Base-by-base conservation (phyloP, 2,329 filamentous ascomycete genomes). In the Hymenoscyphus repandus region DNA sequence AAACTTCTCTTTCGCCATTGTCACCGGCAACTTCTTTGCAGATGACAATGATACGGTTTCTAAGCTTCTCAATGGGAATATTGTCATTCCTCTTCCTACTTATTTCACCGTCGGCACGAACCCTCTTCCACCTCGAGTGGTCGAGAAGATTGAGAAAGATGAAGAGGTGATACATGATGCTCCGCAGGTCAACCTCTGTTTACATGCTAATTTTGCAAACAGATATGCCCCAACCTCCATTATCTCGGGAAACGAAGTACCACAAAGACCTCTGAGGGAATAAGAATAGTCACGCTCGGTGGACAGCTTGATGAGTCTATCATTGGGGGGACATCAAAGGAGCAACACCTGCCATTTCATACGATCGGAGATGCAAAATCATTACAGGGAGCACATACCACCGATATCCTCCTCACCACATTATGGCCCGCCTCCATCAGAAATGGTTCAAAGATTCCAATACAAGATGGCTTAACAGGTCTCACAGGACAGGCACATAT, bases 141-240 rank as follows among this genome's bases (percentile, higher is more conserved):
- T 86, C 17, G 80, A 87, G 63, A 90, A 83, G 66, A 77, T 97
- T 47, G 79, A 89, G 64, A 78, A 79, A 32, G 81, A 86, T 55
- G 85, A 83, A 63, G 81, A 73, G 59, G 70, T 72, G 69, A 54
- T 74, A 39, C 13, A 32, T 39, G 46, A 27, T 50, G 27, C 30
- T 6, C 33, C 43, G 6, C n/a, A 18, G 44, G 7, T 27, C 7
- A 20, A 44, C 10, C 45, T 37, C 38, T 13, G 39, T 13, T 22
- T 31, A 42, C 37, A 37, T 50, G 17, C 47, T 60, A 45, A 62
- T 47, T 18, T 31, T 18, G 5, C 13, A n/a, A 31, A n/a, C 18
- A 85, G 60, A 77, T 99, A 15, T 96, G 90, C 66, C 78, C 85
- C n/a, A 97, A 99, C 65, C 79, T 99, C 10, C 88, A 89, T 69